Base-by-base conservation (phyloP, 495 filamentous ascomycete genomes). In the Hypoxylon perforatum region DNA sequence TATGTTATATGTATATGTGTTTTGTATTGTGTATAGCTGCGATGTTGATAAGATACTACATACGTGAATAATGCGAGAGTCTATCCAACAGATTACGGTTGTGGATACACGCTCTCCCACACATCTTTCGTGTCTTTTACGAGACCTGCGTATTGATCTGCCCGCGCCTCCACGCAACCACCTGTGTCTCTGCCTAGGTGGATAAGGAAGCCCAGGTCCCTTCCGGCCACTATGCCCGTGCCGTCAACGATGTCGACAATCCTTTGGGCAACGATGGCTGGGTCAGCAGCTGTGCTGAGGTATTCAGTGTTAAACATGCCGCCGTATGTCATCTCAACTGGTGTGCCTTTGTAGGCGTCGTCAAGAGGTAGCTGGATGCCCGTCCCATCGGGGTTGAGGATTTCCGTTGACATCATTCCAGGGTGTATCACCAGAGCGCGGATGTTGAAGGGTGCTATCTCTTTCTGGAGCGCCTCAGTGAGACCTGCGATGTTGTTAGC, bases 381-480 rank as follows among this genome's bases (percentile, higher is more conserved):
- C n/a, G 57, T 47, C 9, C 63, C 63, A 0, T 55, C 12, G 2
- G 47, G 1, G 2, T 62, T 57, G 1, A 38, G 25, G 22, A 65
- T 58, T 5, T 63, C 63, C 10, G 60, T 70, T 4, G 41, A 56
- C n/a, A 46, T 65, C 14, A 23, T 21, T 22, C 78, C 80, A 4
- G 78, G 81, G 56, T 81, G 76, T 17, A 82, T 64, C 17, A 71
- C 56, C 0, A 74, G 56, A 2, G 66, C 67, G 7, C 77, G 73
- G 51, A 84, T 78, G 7, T 67, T 67, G 46, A 82, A 77, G 4
- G 67, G 53, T 6, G 67, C 65, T 17, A 82, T 28, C 39, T 83
- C 80, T 1, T 14, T 14, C 12, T 71, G 72, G 6, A 82, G 63
- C 1, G 64, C 46, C 28, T 73, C 72, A 6, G 71, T 72, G 12